A percentile compares a stretch with the other conserved stretches of the same genome.
Evolutionary conservation across 2,329 filamentous ascomycete genomes (phyloP).

Genomic region (Aureobasidium pullulans): DNA sequence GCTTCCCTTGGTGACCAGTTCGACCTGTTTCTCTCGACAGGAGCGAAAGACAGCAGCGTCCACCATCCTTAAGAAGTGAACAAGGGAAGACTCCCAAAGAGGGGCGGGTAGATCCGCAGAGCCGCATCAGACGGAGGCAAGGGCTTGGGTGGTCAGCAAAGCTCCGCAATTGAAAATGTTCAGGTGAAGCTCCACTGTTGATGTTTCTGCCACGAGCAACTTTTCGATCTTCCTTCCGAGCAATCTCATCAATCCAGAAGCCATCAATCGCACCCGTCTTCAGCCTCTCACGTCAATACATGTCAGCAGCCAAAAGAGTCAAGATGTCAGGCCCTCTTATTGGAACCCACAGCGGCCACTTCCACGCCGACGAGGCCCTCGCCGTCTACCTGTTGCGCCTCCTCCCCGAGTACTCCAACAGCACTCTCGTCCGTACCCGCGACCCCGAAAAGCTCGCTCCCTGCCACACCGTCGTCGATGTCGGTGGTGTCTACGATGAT

Average conservation of each 20-base stretch:
- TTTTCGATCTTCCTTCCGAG: neutral
- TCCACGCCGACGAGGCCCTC: slow-evolving; percentile 96
- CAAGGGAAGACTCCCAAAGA: neutral
- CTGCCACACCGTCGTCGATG: slow-evolving; percentile 94
- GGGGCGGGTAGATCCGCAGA: neutral
- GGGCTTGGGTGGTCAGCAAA: neutral
- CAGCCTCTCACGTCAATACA: neutral
- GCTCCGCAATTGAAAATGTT: neutral
- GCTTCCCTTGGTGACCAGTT: neutral
- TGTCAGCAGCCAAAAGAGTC: slow-evolving; percentile 61
- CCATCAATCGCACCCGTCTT: neutral
- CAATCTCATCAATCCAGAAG: neutral
- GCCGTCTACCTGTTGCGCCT: slow-evolving; percentile 92
- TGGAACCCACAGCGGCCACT: slow-evolving; percentile 96
- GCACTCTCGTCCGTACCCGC: slow-evolving; percentile 75
- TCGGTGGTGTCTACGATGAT: slow-evolving; percentile 89
- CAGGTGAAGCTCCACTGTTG: neutral
- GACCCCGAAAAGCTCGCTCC: slow-evolving; percentile 68
- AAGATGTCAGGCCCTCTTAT: slow-evolving; percentile 67
- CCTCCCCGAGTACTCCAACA: slow-evolving; percentile 70
- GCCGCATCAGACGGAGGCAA: neutral
- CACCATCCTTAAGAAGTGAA: neutral
- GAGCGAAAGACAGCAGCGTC: too few relatives aligned
- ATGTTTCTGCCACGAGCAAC: slow-evolving; percentile 9
- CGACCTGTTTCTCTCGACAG: too few relatives aligned